Percentiles rank a stretch among this genome's conserved stretches.
phyloP scores from a whole-genome alignment of 1,139 yeast species.

The Kodamaea derodonti region DNA sequence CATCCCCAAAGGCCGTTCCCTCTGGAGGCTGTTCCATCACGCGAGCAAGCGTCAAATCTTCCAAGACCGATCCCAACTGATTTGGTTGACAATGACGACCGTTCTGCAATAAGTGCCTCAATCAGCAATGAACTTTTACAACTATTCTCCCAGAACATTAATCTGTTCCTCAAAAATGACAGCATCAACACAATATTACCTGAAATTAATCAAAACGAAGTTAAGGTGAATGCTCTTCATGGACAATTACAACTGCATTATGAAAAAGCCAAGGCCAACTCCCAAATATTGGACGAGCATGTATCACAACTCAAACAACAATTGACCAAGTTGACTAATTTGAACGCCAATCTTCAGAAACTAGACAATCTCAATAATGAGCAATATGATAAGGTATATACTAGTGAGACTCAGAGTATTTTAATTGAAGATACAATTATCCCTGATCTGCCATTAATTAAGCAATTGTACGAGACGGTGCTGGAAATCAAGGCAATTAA shows the following conservation, averaged over 20 bases:
- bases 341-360: constrained; percentile 23
- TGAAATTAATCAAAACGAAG: constrained; percentile 11
- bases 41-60: background rate
- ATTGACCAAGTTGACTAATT: constrained; percentile 22
- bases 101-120: constrained; percentile 1
- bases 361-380: constrained; percentile 24
- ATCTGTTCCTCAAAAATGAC: constrained; percentile 14
- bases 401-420: constrained; percentile 14
- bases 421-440: constrained; percentile 34
- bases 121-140: constrained; percentile 6
- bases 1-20: background rate
- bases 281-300: constrained; percentile 29
- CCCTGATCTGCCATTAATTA: constrained; percentile 40
- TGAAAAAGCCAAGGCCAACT: constrained; percentile 37
- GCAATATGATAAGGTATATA: constrained; percentile 17
- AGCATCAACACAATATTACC: constrained; percentile 8
- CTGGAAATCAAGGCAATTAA: constrained; percentile 67
- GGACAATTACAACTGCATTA: constrained; percentile 35
- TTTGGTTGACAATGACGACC: constrained; percentile 19
- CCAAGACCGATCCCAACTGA: too few species aligned
- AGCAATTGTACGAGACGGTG: constrained; percentile 57
- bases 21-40: background rate
- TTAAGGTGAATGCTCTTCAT: constrained; percentile 28
- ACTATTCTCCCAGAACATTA: constrained; percentile 22
- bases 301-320: constrained; percentile 30